phyloP scores from a whole-genome alignment of 1,139 yeast genomes.

The Suhomyces terraborum region DNA sequence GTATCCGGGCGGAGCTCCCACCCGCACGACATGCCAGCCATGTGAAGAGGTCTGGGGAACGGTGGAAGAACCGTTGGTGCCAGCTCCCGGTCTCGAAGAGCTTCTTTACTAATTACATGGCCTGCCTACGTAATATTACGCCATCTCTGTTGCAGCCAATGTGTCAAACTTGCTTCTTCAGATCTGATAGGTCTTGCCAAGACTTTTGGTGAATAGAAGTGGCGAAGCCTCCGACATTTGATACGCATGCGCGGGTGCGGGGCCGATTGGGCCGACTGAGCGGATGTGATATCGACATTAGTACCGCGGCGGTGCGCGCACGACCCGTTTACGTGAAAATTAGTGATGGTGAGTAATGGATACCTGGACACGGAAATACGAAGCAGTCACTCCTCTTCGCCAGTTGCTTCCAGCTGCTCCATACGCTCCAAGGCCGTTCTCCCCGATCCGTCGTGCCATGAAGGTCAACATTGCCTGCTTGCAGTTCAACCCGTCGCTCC shows the following conservation, averaged over 20 bases:
- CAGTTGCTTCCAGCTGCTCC: too few relatives aligned
- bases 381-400: too few relatives aligned
- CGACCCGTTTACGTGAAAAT: neutral
- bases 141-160: slow-evolving; percentile 8
- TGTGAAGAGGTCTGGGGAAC: neutral
- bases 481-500: slow-evolving; percentile 69
- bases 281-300: too few relatives aligned
- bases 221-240: neutral
- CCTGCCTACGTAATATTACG: neutral
- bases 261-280: too few relatives aligned
- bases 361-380: too few relatives aligned
- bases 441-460: too few relatives aligned
- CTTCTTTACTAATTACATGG: neutral
- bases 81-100: neutral
- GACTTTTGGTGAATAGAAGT: slow-evolving; percentile 1
- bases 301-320: too few relatives aligned
- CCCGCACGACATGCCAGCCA: neutral
- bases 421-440: too few relatives aligned
- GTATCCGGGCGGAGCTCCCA: neutral
- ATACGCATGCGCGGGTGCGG: too few relatives aligned
- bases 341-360: too few relatives aligned
- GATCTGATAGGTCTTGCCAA: slow-evolving; percentile 5
- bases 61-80: neutral
- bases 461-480: slow-evolving; percentile 61
- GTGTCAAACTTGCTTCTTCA: slow-evolving; percentile 10